Evolutionary conservation across 169 alveolate species (phyloP).

Genomic region (Plasmodium cynomolgi): DNA sequence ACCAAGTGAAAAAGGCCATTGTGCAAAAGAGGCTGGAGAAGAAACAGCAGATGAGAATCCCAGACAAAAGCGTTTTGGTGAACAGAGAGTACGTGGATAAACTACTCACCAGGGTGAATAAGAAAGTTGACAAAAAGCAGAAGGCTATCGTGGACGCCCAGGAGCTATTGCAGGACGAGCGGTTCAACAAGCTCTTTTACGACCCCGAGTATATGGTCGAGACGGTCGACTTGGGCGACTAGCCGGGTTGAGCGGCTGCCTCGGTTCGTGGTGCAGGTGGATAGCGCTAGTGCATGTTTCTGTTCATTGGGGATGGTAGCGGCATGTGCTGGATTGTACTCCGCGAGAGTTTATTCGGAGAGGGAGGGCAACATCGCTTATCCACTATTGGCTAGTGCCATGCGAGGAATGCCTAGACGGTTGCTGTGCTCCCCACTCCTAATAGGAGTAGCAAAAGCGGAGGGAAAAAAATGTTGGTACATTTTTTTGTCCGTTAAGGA

Average conservation of each 20-base stretch:
- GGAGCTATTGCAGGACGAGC: slow-evolving; percentile 37
- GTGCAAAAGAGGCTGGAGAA: slow-evolving; percentile 87
- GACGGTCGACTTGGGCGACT: slow-evolving; percentile 37
- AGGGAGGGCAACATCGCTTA: not conserved
- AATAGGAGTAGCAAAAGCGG: too few species aligned
- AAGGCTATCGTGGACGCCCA: slow-evolving; percentile 43
- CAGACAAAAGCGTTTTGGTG: slow-evolving; percentile 28
- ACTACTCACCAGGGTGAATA: slow-evolving; percentile 23
- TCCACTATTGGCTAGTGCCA: not conserved
- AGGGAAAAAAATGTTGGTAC: too few species aligned
- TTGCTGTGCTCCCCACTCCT: too few species aligned
- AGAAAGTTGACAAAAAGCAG: slow-evolving; percentile 34
- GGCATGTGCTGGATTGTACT: not conserved
- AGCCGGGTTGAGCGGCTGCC: not conserved
- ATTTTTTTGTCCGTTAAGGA: not conserved
- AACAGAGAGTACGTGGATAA: slow-evolving; percentile 51
- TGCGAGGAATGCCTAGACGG: not conserved
- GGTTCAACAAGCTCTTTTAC: slow-evolving; percentile 53
- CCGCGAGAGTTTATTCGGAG: too few species aligned
- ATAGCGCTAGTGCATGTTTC: not conserved
- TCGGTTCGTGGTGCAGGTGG: not conserved
- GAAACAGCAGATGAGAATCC: slow-evolving; percentile 87
- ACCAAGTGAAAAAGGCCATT: slow-evolving; percentile 85
- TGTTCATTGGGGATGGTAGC: not conserved
- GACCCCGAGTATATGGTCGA: slow-evolving; percentile 69